Base-by-base conservation (phyloP, 441 rosid species). In the Manihot esculenta region DNA sequence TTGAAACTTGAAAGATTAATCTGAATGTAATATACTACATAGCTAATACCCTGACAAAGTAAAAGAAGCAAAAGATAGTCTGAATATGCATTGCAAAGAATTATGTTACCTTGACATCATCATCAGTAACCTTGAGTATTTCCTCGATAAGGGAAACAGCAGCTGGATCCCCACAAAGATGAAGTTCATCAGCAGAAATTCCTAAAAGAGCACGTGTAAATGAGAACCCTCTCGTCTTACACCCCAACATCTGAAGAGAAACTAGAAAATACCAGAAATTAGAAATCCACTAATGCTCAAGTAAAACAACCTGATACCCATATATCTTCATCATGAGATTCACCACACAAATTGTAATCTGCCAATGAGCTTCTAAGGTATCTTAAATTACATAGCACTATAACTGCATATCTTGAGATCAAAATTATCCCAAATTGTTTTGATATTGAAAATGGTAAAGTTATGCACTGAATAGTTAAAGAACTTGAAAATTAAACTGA, bases 91-190 rank as follows among this genome's bases (percentile, higher is more conserved):
- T 67, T 41, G 10, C 33, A 54, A 73, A 42, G 41, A 21, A 68
- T 51, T 47, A 50, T 63, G 65, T 66, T 84, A 92, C 99, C 94
- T 86, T 66, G 23, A 94, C 80, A 78, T 84, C 83, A 80, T 94
- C 99, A 48, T 87, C 94, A 53, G 99, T 90, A 69, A 79, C 92
- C 85, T 85, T 78, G 58, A 92, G 80, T 67, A 94, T 88, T 76
- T 90, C 90, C 80, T 88, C 82, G 83, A 94, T 82, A 72, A 92
- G 90, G 68, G 95, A 87, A 72, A 92, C 91, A 0, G 86, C 90
- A 69, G 97, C 97, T 45, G 97, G 79, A 78, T 94, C 97, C 61
- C 99, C 99, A 74, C 99, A 94, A 77, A 94, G 89, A 80, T 94
- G 99, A 72, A 94, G 87, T 77, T 92, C 97, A 70, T 92, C 81